Base-by-base conservation (phyloP, 2,329 filamentous ascomycete species). In the Pyrenochaeta sp. region DNA sequence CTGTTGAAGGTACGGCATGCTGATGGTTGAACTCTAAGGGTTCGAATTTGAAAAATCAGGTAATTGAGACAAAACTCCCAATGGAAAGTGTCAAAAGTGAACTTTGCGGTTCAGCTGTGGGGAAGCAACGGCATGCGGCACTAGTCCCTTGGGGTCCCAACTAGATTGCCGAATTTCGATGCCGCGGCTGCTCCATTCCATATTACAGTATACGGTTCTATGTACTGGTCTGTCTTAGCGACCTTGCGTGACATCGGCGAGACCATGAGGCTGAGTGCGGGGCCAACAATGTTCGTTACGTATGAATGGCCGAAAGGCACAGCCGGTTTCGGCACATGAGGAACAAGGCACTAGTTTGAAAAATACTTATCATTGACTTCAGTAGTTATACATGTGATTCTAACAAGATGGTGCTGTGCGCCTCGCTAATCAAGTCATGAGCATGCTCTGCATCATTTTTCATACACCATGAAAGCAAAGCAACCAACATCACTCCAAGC, bases 1-100 rank as follows among this genome's bases (percentile, higher is more conserved):
- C 7, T 52, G 41, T 36, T 51, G 54, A 15, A 67, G 51, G 29
- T 56, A 62, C 10, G 66, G 58, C 60, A 70, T 69, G 12, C 33
- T 53, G 46, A 57, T 36, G 20, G 33, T 7, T 43, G 17, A 7
- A 18, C 18, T 31, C 23, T 9, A 27, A 18, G n/a, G 17, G 45
- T 36, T 39, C 15, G 31, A 20, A n/a, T 14, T 43, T 29, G 9
- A 37, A 5, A n/a, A 6, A 9, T 9, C 11, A 20, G 31, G 4
- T 7, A 14, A 39, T 18, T 21, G 44, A 33, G 23, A 33, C 17
- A n/a, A 37, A 29, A 30, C 15, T 40, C 17, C 21, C 21, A 40
- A 21, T 31, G 17, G 27, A 27, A 27, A 27, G 9, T 27, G 9
- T 5, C 9, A 27, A 9, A 9, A 9, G 23, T 9, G 9, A 27